Evolutionary conservation across 768 basidiomycete genomes (phyloP), one percentile per base, ranked within the genome.

Genomic region (Asterophora lycoperdoides): DNA sequence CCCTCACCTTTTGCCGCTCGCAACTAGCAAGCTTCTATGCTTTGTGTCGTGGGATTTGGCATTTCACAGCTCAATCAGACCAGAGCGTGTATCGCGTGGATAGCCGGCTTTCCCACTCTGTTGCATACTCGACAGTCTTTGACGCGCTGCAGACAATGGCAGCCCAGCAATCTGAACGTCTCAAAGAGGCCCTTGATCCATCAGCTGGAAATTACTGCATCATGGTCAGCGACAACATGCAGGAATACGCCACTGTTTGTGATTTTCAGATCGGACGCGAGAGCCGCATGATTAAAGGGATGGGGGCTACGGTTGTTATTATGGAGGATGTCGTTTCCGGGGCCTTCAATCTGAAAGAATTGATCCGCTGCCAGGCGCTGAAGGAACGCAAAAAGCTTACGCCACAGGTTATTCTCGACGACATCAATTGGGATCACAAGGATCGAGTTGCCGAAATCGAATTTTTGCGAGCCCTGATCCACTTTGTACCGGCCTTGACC

Each of bases 171-270:
- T 8, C 5, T 5, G n/a, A 39, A 15, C 5, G 4, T 3, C 11
- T 39, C 17, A 39, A 2, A 32, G 3, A 36, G 42, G 23, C 37
- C 34, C 20, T 20, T 26, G 41, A 17, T 30, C n/a, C n/a, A n/a
- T n/a, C n/a, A n/a, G 8, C 8, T 15, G 41, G 41, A 8, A 20
- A n/a, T 3, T 26, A 43, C n/a, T 5, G 14, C 13, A 6, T 28
- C 2, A 23, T 23, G 18, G 54, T 58, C 32, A 46, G 42, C 19
- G 53, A 58, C 38, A 58, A 58, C 50, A 39, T 58, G 15, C 56
- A 58, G 33, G 34, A 47, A 2, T 55, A 52, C 20, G 23, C 36
- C 23, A 43, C 41, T 18, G 26, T 49, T 40, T 34, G 51, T 15
- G 54, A 52, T 15, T 43, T 40, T 32, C 38, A 51, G 1, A 49